Evolutionary conservation across 371 early-diverging fungal genomes (phyloP).

Genomic region (Capillidium rhysosporum): DNA sequence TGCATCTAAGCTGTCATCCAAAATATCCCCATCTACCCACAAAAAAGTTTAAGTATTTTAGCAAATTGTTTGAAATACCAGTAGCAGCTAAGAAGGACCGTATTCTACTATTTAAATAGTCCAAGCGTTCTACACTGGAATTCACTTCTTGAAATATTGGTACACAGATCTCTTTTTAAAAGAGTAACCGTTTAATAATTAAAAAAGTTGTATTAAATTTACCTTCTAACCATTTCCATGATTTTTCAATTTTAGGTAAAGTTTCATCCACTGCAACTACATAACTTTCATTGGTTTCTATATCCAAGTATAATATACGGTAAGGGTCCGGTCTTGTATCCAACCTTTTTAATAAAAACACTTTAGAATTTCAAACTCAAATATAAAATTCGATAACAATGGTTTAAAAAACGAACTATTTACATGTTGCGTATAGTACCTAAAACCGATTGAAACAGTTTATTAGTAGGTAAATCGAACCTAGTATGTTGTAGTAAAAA

Average conservation of each 20-base stretch:
- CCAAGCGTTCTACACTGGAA: conserved; percentile 39
- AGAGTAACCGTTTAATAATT: neutral
- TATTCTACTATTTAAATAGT: conserved; percentile 58
- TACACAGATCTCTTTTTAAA: neutral
- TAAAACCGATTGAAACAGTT: conserved; percentile 40
- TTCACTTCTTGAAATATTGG: conserved; percentile 25
- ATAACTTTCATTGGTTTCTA: conserved; percentile 23
- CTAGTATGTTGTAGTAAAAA: conserved; percentile 52
- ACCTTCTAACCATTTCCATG: conserved; percentile 82
- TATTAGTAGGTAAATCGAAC: conserved; percentile 21
- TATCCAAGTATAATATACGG: conserved; percentile 62
- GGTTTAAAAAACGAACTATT: conserved; percentile 7
- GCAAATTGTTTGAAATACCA: conserved; percentile 55
- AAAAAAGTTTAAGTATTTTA: neutral
- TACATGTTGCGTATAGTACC: conserved; percentile 70
- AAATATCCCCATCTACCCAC: conserved; percentile 15
- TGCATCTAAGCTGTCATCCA: conserved; percentile 59
- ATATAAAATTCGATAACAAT: neutral
- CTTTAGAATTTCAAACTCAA: neutral
- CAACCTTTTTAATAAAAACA: conserved; percentile 20
- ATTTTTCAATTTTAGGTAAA: conserved; percentile 53
- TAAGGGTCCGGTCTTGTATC: conserved; percentile 89
- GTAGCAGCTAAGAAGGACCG: conserved; percentile 53
- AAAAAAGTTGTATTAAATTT: conserved; percentile 3
- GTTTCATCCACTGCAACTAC: conserved; percentile 57